Base-by-base conservation (phyloP, 768 basidiomycete species). In the Boletus sensibilis region DNA sequence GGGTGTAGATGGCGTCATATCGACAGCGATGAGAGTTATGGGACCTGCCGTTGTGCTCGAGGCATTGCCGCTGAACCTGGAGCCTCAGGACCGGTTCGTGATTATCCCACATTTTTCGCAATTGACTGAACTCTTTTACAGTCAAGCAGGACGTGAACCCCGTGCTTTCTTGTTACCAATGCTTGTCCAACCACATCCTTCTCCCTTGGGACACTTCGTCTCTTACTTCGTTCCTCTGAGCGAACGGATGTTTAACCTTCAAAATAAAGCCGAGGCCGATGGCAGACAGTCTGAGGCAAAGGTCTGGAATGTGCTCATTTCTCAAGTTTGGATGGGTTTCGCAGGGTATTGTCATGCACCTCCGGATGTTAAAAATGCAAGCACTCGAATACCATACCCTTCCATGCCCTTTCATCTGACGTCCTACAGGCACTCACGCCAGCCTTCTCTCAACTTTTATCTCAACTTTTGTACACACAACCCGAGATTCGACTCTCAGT, bases 151-250 rank as follows among this genome's bases (percentile, higher is more conserved):
- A 45, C 79, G 77, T 35, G 91, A 93, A 62, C 94, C 95, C 13
- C 86, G 92, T 49, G 97, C 95, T 13, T 97, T 89, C 77, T 79
- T 99, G 40, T 81, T 99, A 7, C 94, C 97, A 3, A 79, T 98
- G 52, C 83, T 99, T 49, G 72, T 87, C 13, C 84, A 91, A 31
- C 82, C 87, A 4, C 89, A 98, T 69, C 80, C 87, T 2, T 89
- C 95, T 3, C 87, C 87, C 1, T 77, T 98, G 45, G 74, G 76
- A 1, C 95, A 96, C 75, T 99, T 98, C 66, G 80, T 92, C 34
- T 82, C 83, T 3, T 92, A 91, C 71, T 98, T 98, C 63, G 89
- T 98, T 9, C 96, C 96, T 18, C 74, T 98, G 47, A 97, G 94
- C 46, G 95, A 98, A 71, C 80, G 86, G 18, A 87, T 98, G 81